Evolutionary conservation across 805 yeast genomes (phyloP), one percentile per base, ranked within the genome.

Genomic region (Ogataea zsoltii): DNA sequence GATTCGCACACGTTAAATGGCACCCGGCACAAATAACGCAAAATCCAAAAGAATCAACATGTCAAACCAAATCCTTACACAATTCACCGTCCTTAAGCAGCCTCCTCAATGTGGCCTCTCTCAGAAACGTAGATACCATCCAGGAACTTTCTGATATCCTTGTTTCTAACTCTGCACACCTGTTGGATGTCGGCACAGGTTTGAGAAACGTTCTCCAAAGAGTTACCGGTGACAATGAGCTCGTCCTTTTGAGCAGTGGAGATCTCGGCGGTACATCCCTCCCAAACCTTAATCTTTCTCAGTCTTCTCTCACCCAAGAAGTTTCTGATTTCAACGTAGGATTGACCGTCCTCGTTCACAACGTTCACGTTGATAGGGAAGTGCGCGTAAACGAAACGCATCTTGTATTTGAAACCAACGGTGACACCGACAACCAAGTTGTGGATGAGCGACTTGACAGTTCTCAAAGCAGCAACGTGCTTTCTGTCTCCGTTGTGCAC

Each of bases 341-440:
- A 74, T 45, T 71, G 65, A 61, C 88, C 88, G 49, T 92, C 92
- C 66, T 80, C 77, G 60, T 86, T 89, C 70, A 87, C 72, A 62
- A 90, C 74, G 82, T 91, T 92, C 63, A 94, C 97, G 78, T 94
- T 94, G 79, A 95, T 94, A 74, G 99, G 99, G 96, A 94, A 94
- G 88, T 94, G 99, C 84, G 99, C 99, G 72, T 92, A 95, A 60
- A 94, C 99, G 75, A 89, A 91, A 82, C 97, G 89, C 97, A 94
- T 86, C 88, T 94, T 94, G 94, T 94, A 94, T 79, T 87, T 84
- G 96, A 78, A 92, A 76, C 98, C 99, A 81, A 84, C 84, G 73
- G 99, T 94, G 72, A 94, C 99, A 85, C 99, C 99, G 61, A 86
- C 88, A 76, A 94, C 75, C 83, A 94, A 76, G 88, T 94, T 94